Conservation (phyloP, 179 eudicot species). For the Camellia oleifera region DNA sequence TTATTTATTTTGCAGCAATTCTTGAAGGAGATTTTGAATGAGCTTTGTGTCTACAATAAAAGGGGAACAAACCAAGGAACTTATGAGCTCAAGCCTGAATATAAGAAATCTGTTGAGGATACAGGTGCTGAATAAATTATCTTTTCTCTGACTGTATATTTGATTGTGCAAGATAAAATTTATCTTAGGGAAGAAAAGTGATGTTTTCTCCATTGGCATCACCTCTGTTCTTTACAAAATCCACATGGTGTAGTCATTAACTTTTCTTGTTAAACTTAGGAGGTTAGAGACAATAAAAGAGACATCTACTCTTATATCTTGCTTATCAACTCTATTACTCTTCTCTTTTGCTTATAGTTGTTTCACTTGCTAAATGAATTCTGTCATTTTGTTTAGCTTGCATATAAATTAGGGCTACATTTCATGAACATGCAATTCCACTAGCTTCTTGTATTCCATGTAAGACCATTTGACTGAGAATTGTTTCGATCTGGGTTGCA, state of each 20-base stretch:
- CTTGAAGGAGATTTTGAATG: conserved; percentile 86
- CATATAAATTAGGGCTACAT: no score
- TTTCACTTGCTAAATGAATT: conserved; percentile 4
- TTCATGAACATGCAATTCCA: neutral
- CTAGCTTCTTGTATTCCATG: neutral
- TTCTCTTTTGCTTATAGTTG: neutral
- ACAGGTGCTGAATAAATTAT: conserved; percentile 52
- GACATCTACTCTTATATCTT: neutral
- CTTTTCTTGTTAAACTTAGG: neutral
- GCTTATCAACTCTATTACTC: neutral
- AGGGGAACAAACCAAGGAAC: conserved; percentile 95
- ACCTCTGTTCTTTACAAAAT: conserved; percentile 1
- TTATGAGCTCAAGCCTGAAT: conserved; percentile 94
- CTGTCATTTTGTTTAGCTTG: neutral
- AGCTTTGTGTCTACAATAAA: conserved; percentile 94
- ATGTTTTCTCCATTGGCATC: neutral
- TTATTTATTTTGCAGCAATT: conserved; percentile 66
- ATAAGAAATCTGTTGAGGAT: conserved; percentile 82
- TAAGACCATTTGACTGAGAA: neutral
- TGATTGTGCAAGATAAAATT: neutral
- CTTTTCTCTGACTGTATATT: conserved; percentile 14
- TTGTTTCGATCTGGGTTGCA: neutral
- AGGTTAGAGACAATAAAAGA: conserved; percentile 1
- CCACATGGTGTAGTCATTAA: neutral
- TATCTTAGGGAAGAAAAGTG: neutral